Evolutionary conservation across 2,329 filamentous ascomycete genomes (phyloP).

Genomic region (Botrytis fragariae): DNA sequence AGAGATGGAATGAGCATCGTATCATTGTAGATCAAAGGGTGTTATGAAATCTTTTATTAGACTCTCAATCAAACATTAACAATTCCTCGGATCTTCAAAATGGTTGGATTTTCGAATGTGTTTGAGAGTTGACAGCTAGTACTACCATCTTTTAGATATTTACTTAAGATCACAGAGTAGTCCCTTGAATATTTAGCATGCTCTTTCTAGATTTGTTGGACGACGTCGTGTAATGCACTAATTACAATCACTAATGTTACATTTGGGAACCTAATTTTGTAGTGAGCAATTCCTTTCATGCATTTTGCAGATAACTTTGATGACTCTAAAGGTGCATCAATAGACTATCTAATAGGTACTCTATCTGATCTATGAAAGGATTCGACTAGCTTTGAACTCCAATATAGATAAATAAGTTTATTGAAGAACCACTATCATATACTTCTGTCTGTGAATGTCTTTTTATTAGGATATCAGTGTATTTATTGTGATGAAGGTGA

Average conservation of each 20-base stretch:
- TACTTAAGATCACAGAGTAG: accelerated
- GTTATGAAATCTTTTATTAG: too few species aligned
- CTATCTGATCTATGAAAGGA: not conserved
- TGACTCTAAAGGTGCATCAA: too few species aligned
- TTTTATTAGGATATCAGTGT: accelerated
- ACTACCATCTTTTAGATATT: too few species aligned
- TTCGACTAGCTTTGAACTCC: too few species aligned
- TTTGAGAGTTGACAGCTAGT: not conserved
- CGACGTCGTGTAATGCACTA: not conserved
- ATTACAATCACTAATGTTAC: not conserved
- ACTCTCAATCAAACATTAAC: too few species aligned
- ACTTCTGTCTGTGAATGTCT: too few species aligned
- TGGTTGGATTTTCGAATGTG: too few species aligned
- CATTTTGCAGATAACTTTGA: not conserved
- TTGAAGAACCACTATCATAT: too few species aligned
- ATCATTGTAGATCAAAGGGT: not conserved
- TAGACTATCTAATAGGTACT: too few species aligned
- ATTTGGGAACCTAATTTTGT: too few species aligned
- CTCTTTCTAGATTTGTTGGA: not conserved
- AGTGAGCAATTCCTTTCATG: not conserved
- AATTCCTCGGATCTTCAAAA: too few species aligned
- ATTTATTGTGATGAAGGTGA: not conserved
- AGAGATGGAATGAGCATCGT: not conserved
- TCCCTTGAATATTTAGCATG: not conserved
- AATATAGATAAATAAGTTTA: too few species aligned